phyloP scores from a whole-genome alignment of 2,329 filamentous ascomycete genomes.

The Camillea tinctor region DNA sequence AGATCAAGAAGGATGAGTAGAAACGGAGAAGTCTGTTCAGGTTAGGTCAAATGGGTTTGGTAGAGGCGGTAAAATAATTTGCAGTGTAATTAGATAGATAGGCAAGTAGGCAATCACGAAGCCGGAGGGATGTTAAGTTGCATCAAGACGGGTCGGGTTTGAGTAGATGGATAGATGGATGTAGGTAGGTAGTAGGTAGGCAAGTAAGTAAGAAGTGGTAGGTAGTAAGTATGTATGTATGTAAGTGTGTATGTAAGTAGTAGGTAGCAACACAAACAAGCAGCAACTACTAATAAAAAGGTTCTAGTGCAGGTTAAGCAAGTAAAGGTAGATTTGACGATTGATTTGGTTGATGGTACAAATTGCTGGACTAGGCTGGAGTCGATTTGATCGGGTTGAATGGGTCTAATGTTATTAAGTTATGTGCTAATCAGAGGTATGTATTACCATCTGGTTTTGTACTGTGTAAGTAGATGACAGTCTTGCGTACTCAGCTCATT shows the following conservation, averaged over 20 bases:
- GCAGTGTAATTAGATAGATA: not conserved
- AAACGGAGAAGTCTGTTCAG: not conserved
- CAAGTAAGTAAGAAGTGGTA: not conserved
- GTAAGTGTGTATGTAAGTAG: not conserved
- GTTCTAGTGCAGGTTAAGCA: too few species aligned
- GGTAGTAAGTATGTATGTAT: too few species aligned
- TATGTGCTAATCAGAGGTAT: not conserved
- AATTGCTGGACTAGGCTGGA: conserved; percentile 1
- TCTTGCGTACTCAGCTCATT: not conserved
- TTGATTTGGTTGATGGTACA: conserved; percentile 6
- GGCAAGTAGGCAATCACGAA: not conserved
- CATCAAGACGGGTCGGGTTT: not conserved
- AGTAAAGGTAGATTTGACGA: not conserved
- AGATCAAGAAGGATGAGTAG: not conserved
- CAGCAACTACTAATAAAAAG: too few species aligned
- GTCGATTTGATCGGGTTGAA: conserved; percentile 8
- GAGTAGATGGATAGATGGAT: not conserved
- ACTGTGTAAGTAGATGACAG: not conserved
- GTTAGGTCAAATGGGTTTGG: not conserved
- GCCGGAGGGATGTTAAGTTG: not conserved
- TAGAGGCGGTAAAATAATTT: not conserved
- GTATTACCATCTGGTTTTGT: not conserved
- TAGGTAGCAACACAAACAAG: not conserved
- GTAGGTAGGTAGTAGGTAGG: not conserved
- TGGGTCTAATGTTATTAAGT: conserved; percentile 4